Percentiles rank a stretch among this genome's conserved stretches.
Evolutionary conservation across 768 basidiomycete genomes (phyloP).

Genomic region (Baorangia bicolor): DNA sequence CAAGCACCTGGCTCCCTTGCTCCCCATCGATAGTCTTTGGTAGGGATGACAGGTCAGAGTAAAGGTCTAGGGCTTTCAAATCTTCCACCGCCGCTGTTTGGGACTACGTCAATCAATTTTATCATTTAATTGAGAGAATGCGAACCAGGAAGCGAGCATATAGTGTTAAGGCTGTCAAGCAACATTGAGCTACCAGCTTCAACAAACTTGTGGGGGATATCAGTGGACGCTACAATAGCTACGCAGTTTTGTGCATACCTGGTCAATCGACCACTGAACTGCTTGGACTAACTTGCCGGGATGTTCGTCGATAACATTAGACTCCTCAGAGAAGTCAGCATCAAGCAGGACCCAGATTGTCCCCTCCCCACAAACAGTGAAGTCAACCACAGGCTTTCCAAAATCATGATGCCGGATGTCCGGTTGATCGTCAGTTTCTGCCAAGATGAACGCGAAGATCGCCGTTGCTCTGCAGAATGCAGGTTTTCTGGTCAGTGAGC

Average conservation of each 20-base stretch:
- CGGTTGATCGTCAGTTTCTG: conserved; percentile 20
- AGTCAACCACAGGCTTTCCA: conserved; percentile 58
- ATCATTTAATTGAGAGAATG: not conserved
- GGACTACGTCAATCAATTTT: not conserved
- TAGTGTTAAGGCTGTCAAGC: conserved; percentile 46
- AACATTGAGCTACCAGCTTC: conserved; percentile 30
- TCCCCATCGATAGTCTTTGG: conserved; percentile 57
- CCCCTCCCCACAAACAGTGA: conserved; percentile 40
- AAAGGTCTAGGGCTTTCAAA: conserved; percentile 57
- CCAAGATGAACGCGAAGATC: conserved; percentile 51
- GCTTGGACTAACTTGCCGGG: conserved; percentile 29
- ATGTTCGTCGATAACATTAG: conserved; percentile 9
- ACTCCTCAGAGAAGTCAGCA: conserved; percentile 34
- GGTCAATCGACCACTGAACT: conserved; percentile 36
- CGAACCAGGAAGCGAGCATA: conserved; percentile 47
- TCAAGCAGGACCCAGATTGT: conserved; percentile 52
- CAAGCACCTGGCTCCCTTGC: conserved; percentile 41
- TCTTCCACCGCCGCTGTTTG: conserved; percentile 49
- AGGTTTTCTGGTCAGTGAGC: not conserved
- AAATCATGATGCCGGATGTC: conserved; percentile 48
- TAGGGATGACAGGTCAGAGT: conserved; percentile 52
- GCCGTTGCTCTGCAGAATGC: conserved; percentile 56
- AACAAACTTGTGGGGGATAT: conserved; percentile 19
- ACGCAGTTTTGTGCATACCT: conserved; percentile 32
- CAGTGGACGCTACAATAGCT: not conserved